Conservation (phyloP, 73 alveolate genomes). For the Paramecium bursaria region DNA sequence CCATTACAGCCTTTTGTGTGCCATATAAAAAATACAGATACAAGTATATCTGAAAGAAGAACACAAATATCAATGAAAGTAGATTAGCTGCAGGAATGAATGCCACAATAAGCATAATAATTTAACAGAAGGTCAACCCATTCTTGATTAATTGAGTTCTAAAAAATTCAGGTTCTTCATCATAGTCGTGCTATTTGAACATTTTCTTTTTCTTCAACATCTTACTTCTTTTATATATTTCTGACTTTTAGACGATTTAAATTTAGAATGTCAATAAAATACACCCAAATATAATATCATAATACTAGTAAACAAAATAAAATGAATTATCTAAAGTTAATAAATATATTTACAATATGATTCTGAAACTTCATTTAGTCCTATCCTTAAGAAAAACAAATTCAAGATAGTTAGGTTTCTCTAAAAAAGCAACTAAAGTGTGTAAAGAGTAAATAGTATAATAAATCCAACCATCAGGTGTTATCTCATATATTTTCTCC, state of each 20-base stretch:
- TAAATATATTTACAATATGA: no score
- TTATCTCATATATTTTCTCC: slow-evolving; percentile 50
- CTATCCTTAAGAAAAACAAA: slow-evolving; percentile 8
- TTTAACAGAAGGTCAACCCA: slow-evolving; percentile 43
- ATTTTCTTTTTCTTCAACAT: no score
- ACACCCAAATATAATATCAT: slow-evolving; percentile 55
- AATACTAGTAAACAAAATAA: slow-evolving; percentile 38
- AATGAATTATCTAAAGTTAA: slow-evolving; percentile 18
- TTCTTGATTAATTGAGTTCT: not conserved
- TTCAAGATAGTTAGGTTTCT: slow-evolving; percentile 12
- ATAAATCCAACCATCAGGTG: slow-evolving; percentile 26
- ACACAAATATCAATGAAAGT: slow-evolving; percentile 17
- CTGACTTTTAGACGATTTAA: slow-evolving; percentile 14
- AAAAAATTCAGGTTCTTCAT: slow-evolving; percentile 4
- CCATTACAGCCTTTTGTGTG: not conserved
- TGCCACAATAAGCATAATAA: slow-evolving; percentile 24
- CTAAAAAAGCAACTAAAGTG: slow-evolving; percentile 18
- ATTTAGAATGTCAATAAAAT: slow-evolving; percentile 42
- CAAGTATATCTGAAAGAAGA: slow-evolving; percentile 23
- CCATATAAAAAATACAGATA: slow-evolving; percentile 33
- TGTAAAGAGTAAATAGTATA: slow-evolving; percentile 1
- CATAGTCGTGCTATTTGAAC: not conserved
- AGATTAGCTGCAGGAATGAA: slow-evolving; percentile 59
- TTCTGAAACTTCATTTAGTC: slow-evolving; percentile 47
- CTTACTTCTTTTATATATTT: slow-evolving; percentile 3